Evolutionary conservation across 768 basidiomycete species (phyloP).

Genomic region (Thelephora ganbajun): DNA sequence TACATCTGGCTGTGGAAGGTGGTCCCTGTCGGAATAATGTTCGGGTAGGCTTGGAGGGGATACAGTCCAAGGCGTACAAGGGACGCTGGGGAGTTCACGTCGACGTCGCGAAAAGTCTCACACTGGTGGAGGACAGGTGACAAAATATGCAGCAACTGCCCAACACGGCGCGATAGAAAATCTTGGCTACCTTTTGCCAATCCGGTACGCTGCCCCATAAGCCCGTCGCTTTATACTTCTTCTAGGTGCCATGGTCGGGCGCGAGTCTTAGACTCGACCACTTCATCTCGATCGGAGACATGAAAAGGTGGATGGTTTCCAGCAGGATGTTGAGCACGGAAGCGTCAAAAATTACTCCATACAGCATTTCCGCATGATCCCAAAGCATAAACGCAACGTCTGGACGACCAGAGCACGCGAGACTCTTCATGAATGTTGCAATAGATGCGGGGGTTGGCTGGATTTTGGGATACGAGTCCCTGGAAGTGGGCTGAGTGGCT

Average conservation of each 20-base stretch:
- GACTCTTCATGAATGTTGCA: constrained; percentile 28
- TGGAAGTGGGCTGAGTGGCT: background rate
- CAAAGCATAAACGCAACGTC: constrained; percentile 54
- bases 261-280: constrained; percentile 17
- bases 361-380: constrained; percentile 49
- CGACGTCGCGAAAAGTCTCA: background rate
- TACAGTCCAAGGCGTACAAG: constrained; percentile 1
- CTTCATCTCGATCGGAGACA: constrained; percentile 12
- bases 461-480: background rate
- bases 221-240: constrained; percentile 9
- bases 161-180: constrained; percentile 44
- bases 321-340: constrained; percentile 47
- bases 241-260: constrained; percentile 10
- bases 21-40: constrained; percentile 33
- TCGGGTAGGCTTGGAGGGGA: constrained; percentile 14
- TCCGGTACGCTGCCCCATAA: constrained; percentile 22
- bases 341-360: constrained; percentile 39
- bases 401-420: constrained; percentile 40
- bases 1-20: constrained; percentile 47
- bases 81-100: constrained; percentile 1
- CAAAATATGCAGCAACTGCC: constrained; percentile 24
- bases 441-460: constrained; percentile 2
- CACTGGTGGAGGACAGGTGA: constrained; percentile 20
- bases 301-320: constrained; percentile 31
- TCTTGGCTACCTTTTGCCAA: constrained; percentile 30